Conservation (phyloP, 192 early-diverging fungal genomes). For the Lobosporangium transversale region DNA sequence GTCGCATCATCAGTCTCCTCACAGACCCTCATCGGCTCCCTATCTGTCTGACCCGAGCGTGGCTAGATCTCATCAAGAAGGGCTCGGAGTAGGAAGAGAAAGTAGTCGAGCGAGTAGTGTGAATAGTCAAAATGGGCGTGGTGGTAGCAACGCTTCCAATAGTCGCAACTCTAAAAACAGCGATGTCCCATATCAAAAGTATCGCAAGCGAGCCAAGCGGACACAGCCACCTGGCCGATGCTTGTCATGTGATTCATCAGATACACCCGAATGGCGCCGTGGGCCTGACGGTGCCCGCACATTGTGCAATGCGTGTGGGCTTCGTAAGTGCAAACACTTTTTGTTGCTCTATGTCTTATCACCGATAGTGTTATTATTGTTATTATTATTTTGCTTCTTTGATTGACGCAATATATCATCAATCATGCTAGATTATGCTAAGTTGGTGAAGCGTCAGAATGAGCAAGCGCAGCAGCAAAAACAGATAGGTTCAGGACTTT, state of each 20-base stretch:
- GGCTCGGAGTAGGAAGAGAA: neutral
- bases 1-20: no score
- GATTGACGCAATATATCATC: no score
- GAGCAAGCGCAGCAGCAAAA: no score
- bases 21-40: no score
- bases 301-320: constrained; percentile 95
- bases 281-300: constrained; percentile 92
- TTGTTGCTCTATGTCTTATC: no score
- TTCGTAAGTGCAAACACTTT: no score
- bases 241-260: constrained; percentile 83
- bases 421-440: constrained; percentile 54
- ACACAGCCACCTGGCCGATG: constrained; percentile 74
- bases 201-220: constrained; percentile 55
- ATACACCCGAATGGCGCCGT: constrained; percentile 95
- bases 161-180: constrained; percentile 11
- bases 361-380: no score
- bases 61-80: neutral
- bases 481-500: no score
- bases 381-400: neutral
- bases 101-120: neutral
- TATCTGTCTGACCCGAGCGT: no score
- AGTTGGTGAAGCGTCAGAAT: constrained; percentile 37
- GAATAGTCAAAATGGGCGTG: neutral
- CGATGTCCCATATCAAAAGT: constrained; percentile 32
- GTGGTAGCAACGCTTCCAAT: neutral